A percentile compares a stretch with the other conserved stretches of the same genome.
Conservation (phyloP, 768 basidiomycete genomes). For the Termitomyces sp. region DNA sequence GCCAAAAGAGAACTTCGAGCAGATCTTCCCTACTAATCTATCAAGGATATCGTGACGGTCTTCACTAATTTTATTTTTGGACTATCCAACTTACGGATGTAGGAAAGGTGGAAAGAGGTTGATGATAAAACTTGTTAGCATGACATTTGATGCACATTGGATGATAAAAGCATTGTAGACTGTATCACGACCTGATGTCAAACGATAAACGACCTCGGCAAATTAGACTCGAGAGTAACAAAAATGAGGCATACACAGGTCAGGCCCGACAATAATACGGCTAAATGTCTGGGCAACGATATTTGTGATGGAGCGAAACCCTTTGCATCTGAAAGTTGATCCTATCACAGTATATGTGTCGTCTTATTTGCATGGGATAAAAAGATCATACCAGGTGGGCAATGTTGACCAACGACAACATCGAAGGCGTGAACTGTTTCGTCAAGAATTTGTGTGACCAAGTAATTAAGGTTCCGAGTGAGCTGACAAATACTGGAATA, state of each 20-base stretch:
- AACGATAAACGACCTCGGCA: no score
- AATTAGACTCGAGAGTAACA: no score
- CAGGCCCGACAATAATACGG: neutral
- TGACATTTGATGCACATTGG: neutral
- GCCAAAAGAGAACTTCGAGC: neutral
- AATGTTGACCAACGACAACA: neutral
- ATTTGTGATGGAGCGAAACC: neutral
- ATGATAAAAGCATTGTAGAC: neutral
- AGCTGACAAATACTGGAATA: neutral
- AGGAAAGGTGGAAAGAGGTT: neutral
- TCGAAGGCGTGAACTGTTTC: neutral
- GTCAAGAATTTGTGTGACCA: neutral
- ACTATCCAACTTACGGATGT: neutral
- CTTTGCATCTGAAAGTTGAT: neutral
- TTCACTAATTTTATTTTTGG: no score
- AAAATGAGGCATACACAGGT: no score
- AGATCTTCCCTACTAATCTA: neutral
- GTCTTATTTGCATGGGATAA: neutral
- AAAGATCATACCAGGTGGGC: neutral
- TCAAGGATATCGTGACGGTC: neutral
- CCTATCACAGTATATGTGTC: neutral
- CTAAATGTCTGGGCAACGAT: neutral
- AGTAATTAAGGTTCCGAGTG: neutral
- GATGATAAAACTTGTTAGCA: neutral
- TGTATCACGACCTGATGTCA: neutral